phyloP scores from a whole-genome alignment of 768 basidiomycete species.

The Atractiella rhizophila region DNA sequence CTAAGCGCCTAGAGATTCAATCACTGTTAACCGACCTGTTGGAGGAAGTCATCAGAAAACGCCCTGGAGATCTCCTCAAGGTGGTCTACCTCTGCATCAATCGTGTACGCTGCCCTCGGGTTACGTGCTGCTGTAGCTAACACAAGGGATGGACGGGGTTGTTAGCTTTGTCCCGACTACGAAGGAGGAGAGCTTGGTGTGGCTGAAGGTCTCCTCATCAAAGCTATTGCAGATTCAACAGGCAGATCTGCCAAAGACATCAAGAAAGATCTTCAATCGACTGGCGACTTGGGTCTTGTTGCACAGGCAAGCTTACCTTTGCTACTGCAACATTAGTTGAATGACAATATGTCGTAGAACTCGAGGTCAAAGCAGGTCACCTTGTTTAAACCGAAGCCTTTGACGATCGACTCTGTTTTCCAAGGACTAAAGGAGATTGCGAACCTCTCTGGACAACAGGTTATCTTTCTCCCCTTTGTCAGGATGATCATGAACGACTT shows the following conservation, averaged over 20 bases:
- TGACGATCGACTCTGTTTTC: constrained; percentile 75
- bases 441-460: neutral
- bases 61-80: constrained; percentile 53
- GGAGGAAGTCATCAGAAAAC: constrained; percentile 63
- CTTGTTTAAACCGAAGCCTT: constrained; percentile 75
- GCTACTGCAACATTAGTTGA: neutral
- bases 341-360: constrained; percentile 29
- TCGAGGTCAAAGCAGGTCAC: constrained; percentile 52
- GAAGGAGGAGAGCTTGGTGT: constrained; percentile 85
- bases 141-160: neutral
- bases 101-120: constrained; percentile 29
- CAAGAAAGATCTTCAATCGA: constrained; percentile 76
- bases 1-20: constrained; percentile 80
- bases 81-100: constrained; percentile 92
- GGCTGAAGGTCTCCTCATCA: constrained; percentile 76
- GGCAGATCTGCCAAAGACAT: constrained; percentile 60
- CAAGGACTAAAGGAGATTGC: constrained; percentile 76
- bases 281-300: constrained; percentile 83
- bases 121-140: neutral
- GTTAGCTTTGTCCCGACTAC: constrained; percentile 77
- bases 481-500: neutral
- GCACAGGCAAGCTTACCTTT: constrained; percentile 43
- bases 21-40: constrained; percentile 68
- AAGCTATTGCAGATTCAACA: constrained; percentile 82
- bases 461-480: neutral